Base-by-base conservation (phyloP, 2,329 filamentous ascomycete species). In the Cadophora luteo-olivacea region DNA sequence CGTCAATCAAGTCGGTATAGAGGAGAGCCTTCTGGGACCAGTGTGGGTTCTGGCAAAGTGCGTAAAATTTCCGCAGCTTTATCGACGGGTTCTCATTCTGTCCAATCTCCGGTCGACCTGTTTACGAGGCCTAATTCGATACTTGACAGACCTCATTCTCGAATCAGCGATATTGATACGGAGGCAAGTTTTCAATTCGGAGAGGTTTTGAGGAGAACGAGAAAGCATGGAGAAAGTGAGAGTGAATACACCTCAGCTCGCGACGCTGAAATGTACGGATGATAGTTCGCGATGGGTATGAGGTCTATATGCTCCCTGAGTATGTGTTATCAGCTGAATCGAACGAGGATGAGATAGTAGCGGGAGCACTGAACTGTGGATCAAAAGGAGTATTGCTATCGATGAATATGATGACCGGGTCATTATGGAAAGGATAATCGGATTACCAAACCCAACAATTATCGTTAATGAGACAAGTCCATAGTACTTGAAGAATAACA, bases 131-230 rank as follows among this genome's bases (percentile, higher is more conserved):
- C 61, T 11, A 22, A 5, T 19, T 64, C n/a, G 49, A 51, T 32
- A 29, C 41, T 64, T 11, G 49, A 55, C n/a, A 38, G 61, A 41
- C 61, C 48, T 1, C 29, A 55, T 29, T 63, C 51, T 29, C 25
- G 60, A 29, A 41, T 22, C n/a, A 63, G 65, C 48, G 60, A 67
- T 58, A 36, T 51, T 38, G 65, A 67, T 25, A 67, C 58, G 7
- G 58, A 63, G 22, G 41, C 29, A 14, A 57, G 61, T 32, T 51
- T 54, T 36, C 32, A 19, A 8, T 67, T 63, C 29, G 65, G 65
- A 16, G 65, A 67, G 19, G 49, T 49, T 38, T 51, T 67, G 38
- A 61, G 14, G 4, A 61, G 52, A 22, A 41, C 22, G 12, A 41
- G 51, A 29, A 41, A 64, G 49, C 49, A 64, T n/a, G 32, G 48